Evolutionary conservation across 805 yeast genomes (phyloP).

Genomic region (Zygotorulaspora chibaensis): DNA sequence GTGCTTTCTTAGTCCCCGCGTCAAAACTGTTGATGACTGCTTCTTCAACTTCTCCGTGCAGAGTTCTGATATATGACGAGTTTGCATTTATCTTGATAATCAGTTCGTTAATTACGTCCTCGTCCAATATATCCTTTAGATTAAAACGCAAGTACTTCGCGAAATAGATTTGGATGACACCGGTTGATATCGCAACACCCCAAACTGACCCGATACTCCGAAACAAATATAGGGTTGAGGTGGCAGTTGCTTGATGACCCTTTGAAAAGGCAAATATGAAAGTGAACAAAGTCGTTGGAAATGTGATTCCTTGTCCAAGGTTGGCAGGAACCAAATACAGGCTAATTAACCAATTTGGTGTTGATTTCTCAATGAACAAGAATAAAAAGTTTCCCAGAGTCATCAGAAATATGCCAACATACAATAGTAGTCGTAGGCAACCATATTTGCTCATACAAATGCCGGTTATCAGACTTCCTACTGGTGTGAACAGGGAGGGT

Average conservation of each 20-base stretch:
- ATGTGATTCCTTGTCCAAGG: constrained; percentile 39
- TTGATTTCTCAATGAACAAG: constrained; percentile 21
- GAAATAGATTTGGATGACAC: constrained; percentile 13
- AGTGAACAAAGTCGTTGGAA: constrained; percentile 37
- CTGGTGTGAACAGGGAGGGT: constrained; percentile 42
- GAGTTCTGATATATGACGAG: constrained; percentile 13
- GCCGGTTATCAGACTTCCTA: constrained; percentile 42
- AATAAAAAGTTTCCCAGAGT: constrained; percentile 36
- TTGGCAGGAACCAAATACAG: constrained; percentile 36
- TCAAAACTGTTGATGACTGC: constrained; percentile 15
- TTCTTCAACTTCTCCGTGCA: constrained; percentile 10
- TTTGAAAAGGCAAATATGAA: constrained; percentile 36
- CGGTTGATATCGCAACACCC: constrained; percentile 35
- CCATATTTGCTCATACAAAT: constrained; percentile 36
- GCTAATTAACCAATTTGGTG: constrained; percentile 30
- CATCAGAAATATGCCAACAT: constrained; percentile 37
- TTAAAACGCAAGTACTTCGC: constrained; percentile 4
- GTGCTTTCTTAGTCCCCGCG: constrained; percentile 12
- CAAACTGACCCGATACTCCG: constrained; percentile 41
- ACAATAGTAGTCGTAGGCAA: constrained; percentile 29
- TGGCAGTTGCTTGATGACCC: constrained; percentile 38
- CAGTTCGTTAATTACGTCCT: constrained; percentile 10
- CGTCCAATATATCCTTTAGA: constrained; percentile 9
- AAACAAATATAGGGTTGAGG: constrained; percentile 38
- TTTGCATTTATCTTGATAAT: constrained; percentile 12